Conservation (phyloP, 2,329 filamentous ascomycete genomes). For the Plenodomus lindquistii region DNA sequence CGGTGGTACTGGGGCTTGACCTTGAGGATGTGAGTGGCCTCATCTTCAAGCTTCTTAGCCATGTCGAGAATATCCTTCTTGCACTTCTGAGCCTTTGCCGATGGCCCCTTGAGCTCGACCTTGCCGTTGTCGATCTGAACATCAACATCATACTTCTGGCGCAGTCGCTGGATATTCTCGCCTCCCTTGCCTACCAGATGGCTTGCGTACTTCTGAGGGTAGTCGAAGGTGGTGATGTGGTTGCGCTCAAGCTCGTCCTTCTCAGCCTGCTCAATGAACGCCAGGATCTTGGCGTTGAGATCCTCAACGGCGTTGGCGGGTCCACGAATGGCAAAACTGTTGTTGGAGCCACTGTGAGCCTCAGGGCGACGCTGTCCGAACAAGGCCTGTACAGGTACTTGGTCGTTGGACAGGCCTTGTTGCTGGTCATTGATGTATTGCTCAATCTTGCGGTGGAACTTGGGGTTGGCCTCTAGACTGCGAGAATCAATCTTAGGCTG, state of each 20-base stretch:
- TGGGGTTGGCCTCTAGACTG: slow-evolving; percentile 58
- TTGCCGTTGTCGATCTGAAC: slow-evolving; percentile 93
- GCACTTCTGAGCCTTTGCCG: slow-evolving; percentile 88
- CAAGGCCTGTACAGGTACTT: slow-evolving; percentile 61
- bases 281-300: slow-evolving; percentile 71
- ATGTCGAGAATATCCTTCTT: slow-evolving; percentile 80
- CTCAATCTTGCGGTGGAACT: slow-evolving; percentile 67
- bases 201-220: slow-evolving; percentile 92
- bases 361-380: slow-evolving; percentile 51
- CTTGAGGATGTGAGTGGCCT: slow-evolving; percentile 83
- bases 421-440: slow-evolving; percentile 63
- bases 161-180: slow-evolving; percentile 70
- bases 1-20: slow-evolving; percentile 93
- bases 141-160: slow-evolving; percentile 71
- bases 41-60: slow-evolving; percentile 84
- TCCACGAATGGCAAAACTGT: slow-evolving; percentile 72
- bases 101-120: slow-evolving; percentile 92
- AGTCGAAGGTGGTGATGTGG: slow-evolving; percentile 84
- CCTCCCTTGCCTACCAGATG: slow-evolving; percentile 72
- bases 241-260: slow-evolving; percentile 92
- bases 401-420: slow-evolving; percentile 50
- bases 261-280: slow-evolving; percentile 85
- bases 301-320: slow-evolving; percentile 73
- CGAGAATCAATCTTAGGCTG: slow-evolving; percentile 60
- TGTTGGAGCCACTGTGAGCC: slow-evolving; percentile 59